Evolutionary conservation across 2,329 filamentous ascomycete species (phyloP), one percentile per base, ranked within the genome.

Genomic region (Trichoderma asperellum): DNA sequence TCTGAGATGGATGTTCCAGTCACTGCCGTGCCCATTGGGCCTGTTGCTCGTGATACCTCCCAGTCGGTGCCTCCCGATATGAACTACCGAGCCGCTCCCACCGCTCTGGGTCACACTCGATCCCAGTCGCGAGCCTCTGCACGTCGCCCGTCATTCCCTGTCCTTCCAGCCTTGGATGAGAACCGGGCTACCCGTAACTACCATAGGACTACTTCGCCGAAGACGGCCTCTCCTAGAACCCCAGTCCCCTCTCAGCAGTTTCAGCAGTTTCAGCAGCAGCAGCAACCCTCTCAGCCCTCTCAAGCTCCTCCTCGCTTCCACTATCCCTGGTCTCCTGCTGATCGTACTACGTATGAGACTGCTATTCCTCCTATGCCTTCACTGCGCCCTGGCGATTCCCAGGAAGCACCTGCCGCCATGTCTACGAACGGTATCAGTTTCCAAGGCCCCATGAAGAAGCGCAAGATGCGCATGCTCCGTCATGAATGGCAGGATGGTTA

Each of bases 21-120:
- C 70, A 96, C 92, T 0, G 87, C 90, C 2, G 84, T 94, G 55
- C 88, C 88, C 1, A 75, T 89, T 18, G 92, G 91, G 0, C 92
- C 92, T 7, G 84, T 97, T 37, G 86, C 91, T 56, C 91, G 95
- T 62, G 91, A 96, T 76, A 84, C 86, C 58, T 97, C 93, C 32
- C 93, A 97, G 79, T 97, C 94, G 5, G 95, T 97, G 0, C 95
- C 95, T 55, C 95, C 95, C 7, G 90, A 97, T 81, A 97, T 97
- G 94, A 90, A 89, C 77, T 97, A 91, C 83, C 88, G 89, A 37
- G 78, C 83, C 53, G 76, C 78, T 70, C 77, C 77, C 69, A 76
- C 70, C 75, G 78, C 40, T 10, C 16, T 71, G 74, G 70, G 74
- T 70, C 72, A 77, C 73, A 73, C 79, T 40, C 83, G 85, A 32